Base-by-base conservation (phyloP, 192 early-diverging fungal species). In the Coemansia sp. region DNA sequence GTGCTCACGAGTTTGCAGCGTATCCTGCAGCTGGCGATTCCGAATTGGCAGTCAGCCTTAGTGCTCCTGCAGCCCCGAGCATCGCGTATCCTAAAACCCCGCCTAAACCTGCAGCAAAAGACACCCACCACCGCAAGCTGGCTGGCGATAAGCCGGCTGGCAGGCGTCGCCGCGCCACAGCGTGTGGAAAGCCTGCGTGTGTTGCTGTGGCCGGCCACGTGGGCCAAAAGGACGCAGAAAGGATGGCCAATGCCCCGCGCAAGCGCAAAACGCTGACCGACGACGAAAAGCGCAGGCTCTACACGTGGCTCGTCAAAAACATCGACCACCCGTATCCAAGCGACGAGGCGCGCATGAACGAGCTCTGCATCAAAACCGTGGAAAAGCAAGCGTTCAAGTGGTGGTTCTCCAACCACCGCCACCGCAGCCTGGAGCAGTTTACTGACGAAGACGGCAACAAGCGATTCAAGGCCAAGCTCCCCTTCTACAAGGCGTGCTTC, bases 391-490 rank as follows among this genome's bases (percentile, higher is more conserved):
- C 45, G 5, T 77, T 77, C 52, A 66, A 71, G 21, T 71, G 64
- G 62, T 77, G 74, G 74, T 77, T 77, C 58, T 67, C 64, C 52
- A 77, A 77, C 47, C 68, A 67, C 40, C 67, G 74, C 18, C 63
- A 67, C 43, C 63, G 74, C 50, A 76, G 56, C 40, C 45, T 69
- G 2, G 22, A 48, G 2, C 62, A 31, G 43, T 19, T 25, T 6
- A 24, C 27, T 6, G 56, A 54, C 45, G 49, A 50, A 8, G 16
- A 56, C 5, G 73, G 73, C 6, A 52, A 55, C 16, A 58, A 31
- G 22, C 16, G 6, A 3, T 76, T 69, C 19, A 6, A n/a, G 2
- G 62, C 73, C 12, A 46, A 38, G 3, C 21, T 62, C 0, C 33
- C 59, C 11, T 76, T 77, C 27, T 67, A 71, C 49, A 62, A 59